phyloP scores from a whole-genome alignment of 371 early-diverging fungal species.

The Mucor sp. region DNA sequence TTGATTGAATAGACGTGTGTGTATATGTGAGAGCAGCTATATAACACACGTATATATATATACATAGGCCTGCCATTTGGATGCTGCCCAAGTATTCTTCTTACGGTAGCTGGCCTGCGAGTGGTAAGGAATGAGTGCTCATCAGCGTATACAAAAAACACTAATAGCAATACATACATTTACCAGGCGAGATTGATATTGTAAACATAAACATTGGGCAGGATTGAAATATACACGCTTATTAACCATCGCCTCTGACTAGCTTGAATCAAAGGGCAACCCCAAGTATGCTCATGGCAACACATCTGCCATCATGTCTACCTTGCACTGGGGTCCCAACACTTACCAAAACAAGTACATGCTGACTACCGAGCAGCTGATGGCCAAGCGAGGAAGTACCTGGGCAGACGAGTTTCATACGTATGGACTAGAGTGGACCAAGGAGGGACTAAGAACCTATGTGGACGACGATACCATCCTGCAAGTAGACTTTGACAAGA shows the following conservation, averaged over 20 bases:
- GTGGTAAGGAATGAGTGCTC: conserved; percentile 54
- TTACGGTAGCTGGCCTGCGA: conserved; percentile 76
- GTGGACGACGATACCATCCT: conserved; percentile 62
- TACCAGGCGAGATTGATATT: conserved; percentile 52
- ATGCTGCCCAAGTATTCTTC: conserved; percentile 68
- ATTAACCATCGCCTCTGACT: background rate
- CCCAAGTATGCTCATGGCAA: conserved; percentile 47
- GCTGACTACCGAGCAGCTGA: conserved; percentile 46
- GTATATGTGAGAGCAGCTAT: too few species aligned
- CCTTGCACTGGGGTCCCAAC: conserved; percentile 67
- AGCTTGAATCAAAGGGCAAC: conserved; percentile 69
- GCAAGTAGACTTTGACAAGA: conserved; percentile 54
- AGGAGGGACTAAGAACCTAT: conserved; percentile 59
- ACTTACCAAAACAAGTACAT: conserved; percentile 42
- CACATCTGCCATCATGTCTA: conserved; percentile 48
- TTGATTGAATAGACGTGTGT: background rate
- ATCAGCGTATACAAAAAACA: background rate
- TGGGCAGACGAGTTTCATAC: conserved; percentile 54
- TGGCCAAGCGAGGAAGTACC: conserved; percentile 22
- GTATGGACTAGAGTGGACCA: conserved; percentile 65
- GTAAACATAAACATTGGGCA: conserved; percentile 19
- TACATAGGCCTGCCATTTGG: conserved; percentile 59
- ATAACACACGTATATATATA: background rate
- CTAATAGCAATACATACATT: background rate
- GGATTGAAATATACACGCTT: background rate